Evolutionary conservation across 139 green algal genomes (phyloP).

Genomic region (Zygnema circumcarinatum): DNA sequence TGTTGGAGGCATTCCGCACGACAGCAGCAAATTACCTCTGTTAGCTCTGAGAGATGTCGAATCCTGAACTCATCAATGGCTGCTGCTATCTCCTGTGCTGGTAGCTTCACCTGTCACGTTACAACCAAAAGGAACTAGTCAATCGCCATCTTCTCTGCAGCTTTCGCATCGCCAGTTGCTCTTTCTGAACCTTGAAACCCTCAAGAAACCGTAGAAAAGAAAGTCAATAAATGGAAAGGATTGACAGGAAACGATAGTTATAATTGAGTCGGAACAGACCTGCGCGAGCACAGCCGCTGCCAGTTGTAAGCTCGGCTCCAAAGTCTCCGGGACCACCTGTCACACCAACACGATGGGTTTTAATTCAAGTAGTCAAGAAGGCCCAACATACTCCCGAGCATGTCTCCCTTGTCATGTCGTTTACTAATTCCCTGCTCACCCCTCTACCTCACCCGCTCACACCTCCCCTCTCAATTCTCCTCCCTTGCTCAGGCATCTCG

Average conservation of each 20-base stretch:
- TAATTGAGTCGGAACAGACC: slow-evolving; percentile 58
- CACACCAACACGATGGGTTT: background rate
- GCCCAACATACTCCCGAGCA: background rate
- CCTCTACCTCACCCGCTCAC: background rate
- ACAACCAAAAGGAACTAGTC: background rate
- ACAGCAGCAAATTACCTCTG: slow-evolving; percentile 22
- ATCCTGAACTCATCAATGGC: slow-evolving; percentile 47
- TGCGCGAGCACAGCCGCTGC: slow-evolving; percentile 86
- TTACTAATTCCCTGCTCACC: background rate
- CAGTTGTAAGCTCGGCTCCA: slow-evolving; percentile 96
- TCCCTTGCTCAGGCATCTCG: too few species aligned
- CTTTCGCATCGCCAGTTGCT: background rate
- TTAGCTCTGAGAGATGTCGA: slow-evolving; percentile 47
- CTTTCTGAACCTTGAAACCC: too few species aligned
- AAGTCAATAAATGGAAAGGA: too few species aligned
- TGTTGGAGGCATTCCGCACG: background rate
- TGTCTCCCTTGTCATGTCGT: background rate
- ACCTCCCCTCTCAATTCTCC: background rate
- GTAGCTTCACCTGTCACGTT: slow-evolving; percentile 35
- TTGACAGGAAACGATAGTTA: too few species aligned
- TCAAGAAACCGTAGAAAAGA: too few species aligned
- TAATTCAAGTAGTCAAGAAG: background rate
- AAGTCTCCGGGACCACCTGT: slow-evolving; percentile 90
- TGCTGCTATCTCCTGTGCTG: slow-evolving; percentile 44
- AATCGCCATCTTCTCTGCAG: background rate